These are phyloP conservation scores for Ascosphaera aggregata DNA, from an alignment of 2,329 filamentous ascomycete species.

Conservation along the genomic window DNA sequence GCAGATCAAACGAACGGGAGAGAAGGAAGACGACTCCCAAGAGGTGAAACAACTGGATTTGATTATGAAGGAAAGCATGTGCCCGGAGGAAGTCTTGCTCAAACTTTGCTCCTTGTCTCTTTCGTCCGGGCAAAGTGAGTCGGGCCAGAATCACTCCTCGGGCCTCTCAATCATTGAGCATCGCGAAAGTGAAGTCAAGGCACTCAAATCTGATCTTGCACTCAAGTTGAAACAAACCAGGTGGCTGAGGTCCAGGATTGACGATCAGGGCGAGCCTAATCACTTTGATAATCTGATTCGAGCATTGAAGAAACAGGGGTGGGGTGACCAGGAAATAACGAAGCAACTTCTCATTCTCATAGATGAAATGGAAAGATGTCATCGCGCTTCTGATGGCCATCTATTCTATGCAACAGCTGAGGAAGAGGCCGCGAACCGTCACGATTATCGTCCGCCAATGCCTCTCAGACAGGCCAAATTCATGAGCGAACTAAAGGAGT, in stretches of 20 bases:
- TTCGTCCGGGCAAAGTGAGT: slow-evolving; percentile 2
- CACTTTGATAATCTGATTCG: slow-evolving; percentile 11
- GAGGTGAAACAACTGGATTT: slow-evolving; percentile 20
- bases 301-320: slow-evolving; percentile 10
- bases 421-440: slow-evolving; percentile 3
- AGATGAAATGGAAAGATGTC: slow-evolving; percentile 6
- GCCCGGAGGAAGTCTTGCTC: slow-evolving; percentile 30
- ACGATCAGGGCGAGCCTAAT: slow-evolving; percentile 6
- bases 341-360: slow-evolving; percentile 7
- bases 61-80: slow-evolving; percentile 21
- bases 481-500: slow-evolving; percentile 7
- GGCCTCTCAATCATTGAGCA: not conserved
- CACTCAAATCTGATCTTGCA: slow-evolving; percentile 8
- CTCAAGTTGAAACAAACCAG: slow-evolving; percentile 10
- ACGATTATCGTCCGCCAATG: slow-evolving; percentile 3
- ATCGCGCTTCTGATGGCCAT: slow-evolving; percentile 11
- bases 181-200: slow-evolving; percentile 9
- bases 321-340: slow-evolving; percentile 11
- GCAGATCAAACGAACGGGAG: slow-evolving; percentile 12
- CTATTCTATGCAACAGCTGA: slow-evolving; percentile 9
- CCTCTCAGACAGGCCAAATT: slow-evolving; percentile 5
- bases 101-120: slow-evolving; percentile 22
- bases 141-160: not conserved
- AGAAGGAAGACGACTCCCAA: slow-evolving; percentile 10
- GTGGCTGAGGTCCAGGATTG: slow-evolving; percentile 11